Evolutionary conservation across 2,329 filamentous ascomycete species (phyloP), one percentile per base, ranked within the genome.

Genomic region (Fusarium sp.): DNA sequence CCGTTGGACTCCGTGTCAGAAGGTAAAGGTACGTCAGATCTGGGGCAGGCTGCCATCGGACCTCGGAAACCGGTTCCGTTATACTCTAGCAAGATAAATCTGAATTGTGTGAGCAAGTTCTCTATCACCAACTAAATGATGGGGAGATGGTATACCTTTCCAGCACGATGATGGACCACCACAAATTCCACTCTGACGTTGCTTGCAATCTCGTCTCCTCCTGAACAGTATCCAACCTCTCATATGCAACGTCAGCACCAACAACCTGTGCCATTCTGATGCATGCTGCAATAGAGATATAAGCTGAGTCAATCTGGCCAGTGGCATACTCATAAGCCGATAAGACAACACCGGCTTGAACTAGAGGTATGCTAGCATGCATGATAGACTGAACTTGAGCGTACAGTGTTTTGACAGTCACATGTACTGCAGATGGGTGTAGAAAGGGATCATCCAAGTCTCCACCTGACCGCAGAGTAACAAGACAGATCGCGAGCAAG

Each of bases 41-140:
- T 6, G 7, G 50, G 50, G 18, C 24, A 54, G 3, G 8, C 6
- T 20, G 50, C 50, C 4, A 26, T 3, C 13, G 13, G 50, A 28
- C 3, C 4, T 26, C 13, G n/a, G 18, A 17, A 9, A 8, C 5
- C 10, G 2, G 5, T 14, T 5, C 3, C 4, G 1, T 9, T 38
- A 6, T 20, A 17, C 2, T 54, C 50, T 3, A 54, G 18, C 9
- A 11, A 54, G 5, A 54, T 54, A 0, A 54, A 38, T 2, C 50
- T 54, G 2, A 5, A 2, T 22, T 15, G 3, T 36, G 3, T 38
- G 10, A 36, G 28, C 5, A 5, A 0, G 6, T 22, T 30, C 0
- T 30, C 20, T n/a, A 5, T 6, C 44, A 15, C 7, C 0, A 4
- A 12, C 24, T 28, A 20, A 14, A 14, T 8, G 12, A 5, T 8